phyloP scores from a whole-genome alignment of 225 moss, liverwort and hornwort genomes.

The Polytrichum commune region DNA sequence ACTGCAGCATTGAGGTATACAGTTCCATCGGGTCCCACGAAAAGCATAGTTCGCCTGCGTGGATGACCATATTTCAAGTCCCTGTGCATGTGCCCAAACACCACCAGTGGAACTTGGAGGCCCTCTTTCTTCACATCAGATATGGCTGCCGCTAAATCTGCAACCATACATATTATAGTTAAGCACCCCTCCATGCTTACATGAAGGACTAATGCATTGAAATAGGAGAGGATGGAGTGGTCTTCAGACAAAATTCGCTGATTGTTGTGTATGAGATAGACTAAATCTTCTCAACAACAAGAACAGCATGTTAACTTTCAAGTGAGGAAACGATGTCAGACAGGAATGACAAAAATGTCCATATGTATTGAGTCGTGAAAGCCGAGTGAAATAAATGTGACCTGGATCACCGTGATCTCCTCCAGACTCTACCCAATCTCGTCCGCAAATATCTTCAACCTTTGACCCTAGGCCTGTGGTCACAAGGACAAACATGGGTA shows the following conservation, averaged over 20 bases:
- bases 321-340: too few species aligned
- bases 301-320: neutral
- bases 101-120: conserved; percentile 69
- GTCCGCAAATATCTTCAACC: conserved; percentile 78
- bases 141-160: conserved; percentile 76
- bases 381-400: conserved; percentile 11
- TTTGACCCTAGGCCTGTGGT: conserved; percentile 75
- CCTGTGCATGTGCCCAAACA: conserved; percentile 96
- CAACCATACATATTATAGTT: neutral
- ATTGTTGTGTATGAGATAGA: too few species aligned
- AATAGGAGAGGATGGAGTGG: neutral
- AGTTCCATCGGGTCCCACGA: conserved; percentile 59
- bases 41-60: conserved; percentile 65
- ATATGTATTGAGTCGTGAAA: too few species aligned
- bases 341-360: too few species aligned
- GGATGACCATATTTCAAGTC: conserved; percentile 21
- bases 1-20: conserved; percentile 90
- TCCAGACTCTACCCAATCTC: conserved; percentile 61
- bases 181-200: neutral
- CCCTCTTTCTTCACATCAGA: conserved; percentile 52
- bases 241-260: too few species aligned
- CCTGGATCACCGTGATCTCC: conserved; percentile 95
- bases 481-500: neutral
- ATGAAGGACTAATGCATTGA: too few species aligned
- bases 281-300: neutral